These are phyloP conservation scores for Zygotorulaspora mrakii DNA, from an alignment of 1,139 yeast species.

Conservation along the genomic window DNA sequence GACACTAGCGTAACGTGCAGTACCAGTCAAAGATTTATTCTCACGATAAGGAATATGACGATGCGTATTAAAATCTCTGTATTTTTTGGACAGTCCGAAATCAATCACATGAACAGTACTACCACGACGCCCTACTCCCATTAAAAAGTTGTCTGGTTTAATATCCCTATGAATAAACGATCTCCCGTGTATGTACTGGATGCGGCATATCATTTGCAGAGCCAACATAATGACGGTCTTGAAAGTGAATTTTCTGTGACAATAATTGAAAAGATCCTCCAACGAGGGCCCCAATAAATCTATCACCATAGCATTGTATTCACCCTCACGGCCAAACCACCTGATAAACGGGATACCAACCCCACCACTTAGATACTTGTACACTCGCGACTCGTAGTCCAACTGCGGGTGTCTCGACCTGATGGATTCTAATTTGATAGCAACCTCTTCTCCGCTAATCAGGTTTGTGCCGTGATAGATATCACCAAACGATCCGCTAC, in stretches of 20 bases:
- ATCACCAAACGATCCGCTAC: constrained; percentile 97
- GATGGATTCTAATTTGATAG: constrained; percentile 86
- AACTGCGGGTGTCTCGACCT: constrained; percentile 94
- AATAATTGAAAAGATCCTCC: constrained; percentile 93
- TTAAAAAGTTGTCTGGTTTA: constrained; percentile 71
- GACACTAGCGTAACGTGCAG: constrained; percentile 95
- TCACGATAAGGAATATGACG: constrained; percentile 94
- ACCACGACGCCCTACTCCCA: constrained; percentile 86
- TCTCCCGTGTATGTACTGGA: constrained; percentile 93
- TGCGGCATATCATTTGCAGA: constrained; percentile 89
- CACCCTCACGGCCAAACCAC: constrained; percentile 97
- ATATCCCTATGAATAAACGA: constrained; percentile 84
- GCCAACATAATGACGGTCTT: constrained; percentile 91
- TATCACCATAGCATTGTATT: constrained; percentile 94
- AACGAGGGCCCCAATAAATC: constrained; percentile 93
- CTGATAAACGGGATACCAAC: constrained; percentile 96
- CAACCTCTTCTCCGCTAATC: constrained; percentile 95
- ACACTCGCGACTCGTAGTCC: constrained; percentile 94
- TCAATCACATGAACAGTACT: constrained; percentile 95
- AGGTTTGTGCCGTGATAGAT: constrained; percentile 90
- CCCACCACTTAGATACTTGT: constrained; percentile 92
- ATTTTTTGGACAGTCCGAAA: constrained; percentile 93
- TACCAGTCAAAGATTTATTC: constrained; percentile 92
- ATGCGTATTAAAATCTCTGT: constrained; percentile 90
- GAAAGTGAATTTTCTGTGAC: constrained; percentile 88